These are phyloP conservation scores for Mayamaea pseudoterrestris DNA, from an alignment of 108 stramenopile species.

Conservation along the genomic window DNA sequence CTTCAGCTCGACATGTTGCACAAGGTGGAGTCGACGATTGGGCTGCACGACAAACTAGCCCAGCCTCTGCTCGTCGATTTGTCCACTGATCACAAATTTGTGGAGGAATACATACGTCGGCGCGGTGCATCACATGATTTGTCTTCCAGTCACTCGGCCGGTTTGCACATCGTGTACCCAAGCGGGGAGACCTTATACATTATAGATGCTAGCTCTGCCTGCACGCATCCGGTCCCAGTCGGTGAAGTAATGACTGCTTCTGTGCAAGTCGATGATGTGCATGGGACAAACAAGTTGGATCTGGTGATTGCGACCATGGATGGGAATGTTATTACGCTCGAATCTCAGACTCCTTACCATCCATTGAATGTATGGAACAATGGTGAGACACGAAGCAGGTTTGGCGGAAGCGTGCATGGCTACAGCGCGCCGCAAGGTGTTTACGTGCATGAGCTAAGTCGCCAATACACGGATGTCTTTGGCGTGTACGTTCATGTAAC, in stretches of 20 bases:
- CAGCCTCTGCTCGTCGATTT: slow-evolving; percentile 62
- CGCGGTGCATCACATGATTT: slow-evolving; percentile 15
- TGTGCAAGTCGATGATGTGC: slow-evolving; percentile 79
- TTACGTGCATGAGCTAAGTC: slow-evolving; percentile 62
- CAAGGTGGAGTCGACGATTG: slow-evolving; percentile 11
- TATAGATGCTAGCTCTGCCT: slow-evolving; percentile 64
- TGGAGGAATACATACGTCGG: slow-evolving; percentile 35
- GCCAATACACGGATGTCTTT: slow-evolving; percentile 58
- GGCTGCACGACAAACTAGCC: slow-evolving; percentile 17
- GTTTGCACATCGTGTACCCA: slow-evolving; percentile 68
- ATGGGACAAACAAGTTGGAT: slow-evolving; percentile 62
- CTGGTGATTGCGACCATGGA: slow-evolving; percentile 55
- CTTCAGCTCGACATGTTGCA: slow-evolving; percentile 23
- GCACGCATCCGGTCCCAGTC: slow-evolving; percentile 50
- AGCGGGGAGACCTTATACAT: slow-evolving; percentile 42
- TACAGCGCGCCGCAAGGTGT: slow-evolving; percentile 70
- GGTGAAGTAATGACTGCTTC: slow-evolving; percentile 53
- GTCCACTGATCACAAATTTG: slow-evolving; percentile 48
- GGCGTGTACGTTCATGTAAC: slow-evolving; percentile 69
- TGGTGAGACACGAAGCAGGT: slow-evolving; percentile 48
- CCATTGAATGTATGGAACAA: slow-evolving; percentile 72
- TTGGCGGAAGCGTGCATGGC: slow-evolving; percentile 49
- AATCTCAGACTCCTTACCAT: slow-evolving; percentile 57
- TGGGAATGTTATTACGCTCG: slow-evolving; percentile 64
- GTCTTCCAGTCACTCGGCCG: slow-evolving; percentile 52